phyloP scores from a whole-genome alignment of 257 asterid genomes.

The Scutellaria barbata region DNA sequence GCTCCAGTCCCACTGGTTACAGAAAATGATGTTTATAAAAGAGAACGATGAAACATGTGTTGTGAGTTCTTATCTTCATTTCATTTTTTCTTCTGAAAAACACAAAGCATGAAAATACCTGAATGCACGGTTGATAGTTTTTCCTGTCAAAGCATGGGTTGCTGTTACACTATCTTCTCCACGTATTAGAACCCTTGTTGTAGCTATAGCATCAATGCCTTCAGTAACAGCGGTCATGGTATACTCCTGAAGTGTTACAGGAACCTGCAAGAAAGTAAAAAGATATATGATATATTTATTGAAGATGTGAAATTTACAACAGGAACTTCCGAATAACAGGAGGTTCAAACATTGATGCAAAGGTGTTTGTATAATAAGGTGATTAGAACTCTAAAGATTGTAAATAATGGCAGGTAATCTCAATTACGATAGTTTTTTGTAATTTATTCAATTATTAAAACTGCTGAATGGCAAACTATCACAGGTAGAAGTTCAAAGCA shows the following conservation, averaged over 20 bases:
- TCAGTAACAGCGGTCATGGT: slow-evolving; percentile 79
- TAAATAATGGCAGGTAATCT: slow-evolving; percentile 24
- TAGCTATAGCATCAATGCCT: slow-evolving; percentile 95
- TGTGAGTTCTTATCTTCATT: neutral
- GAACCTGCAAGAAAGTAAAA: slow-evolving; percentile 56
- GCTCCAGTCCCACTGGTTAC: slow-evolving; percentile 83
- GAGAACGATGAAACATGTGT: neutral
- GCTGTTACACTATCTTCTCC: slow-evolving; percentile 57
- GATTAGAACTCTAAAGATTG: slow-evolving; percentile 4
- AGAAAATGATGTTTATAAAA: neutral
- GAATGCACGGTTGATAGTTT: slow-evolving; percentile 65
- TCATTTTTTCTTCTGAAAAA: neutral
- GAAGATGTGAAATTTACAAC: slow-evolving; percentile 6
- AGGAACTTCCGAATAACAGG: slow-evolving; percentile 6
- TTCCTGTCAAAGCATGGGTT: slow-evolving; percentile 75
- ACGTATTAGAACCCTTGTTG: slow-evolving; percentile 81
- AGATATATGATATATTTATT: neutral
- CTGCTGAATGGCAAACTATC: slow-evolving; percentile 10
- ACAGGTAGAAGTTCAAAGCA: slow-evolving; percentile 9
- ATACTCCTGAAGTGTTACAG: slow-evolving; percentile 78
- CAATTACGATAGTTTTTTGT: slow-evolving; percentile 2
- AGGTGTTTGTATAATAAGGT: slow-evolving; percentile 14
- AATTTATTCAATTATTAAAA: neutral
- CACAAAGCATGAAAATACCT: slow-evolving; percentile 49
- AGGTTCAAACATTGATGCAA: neutral